Base-by-base conservation (phyloP, 371 early-diverging fungal species). In the Zychaea mexicana region DNA sequence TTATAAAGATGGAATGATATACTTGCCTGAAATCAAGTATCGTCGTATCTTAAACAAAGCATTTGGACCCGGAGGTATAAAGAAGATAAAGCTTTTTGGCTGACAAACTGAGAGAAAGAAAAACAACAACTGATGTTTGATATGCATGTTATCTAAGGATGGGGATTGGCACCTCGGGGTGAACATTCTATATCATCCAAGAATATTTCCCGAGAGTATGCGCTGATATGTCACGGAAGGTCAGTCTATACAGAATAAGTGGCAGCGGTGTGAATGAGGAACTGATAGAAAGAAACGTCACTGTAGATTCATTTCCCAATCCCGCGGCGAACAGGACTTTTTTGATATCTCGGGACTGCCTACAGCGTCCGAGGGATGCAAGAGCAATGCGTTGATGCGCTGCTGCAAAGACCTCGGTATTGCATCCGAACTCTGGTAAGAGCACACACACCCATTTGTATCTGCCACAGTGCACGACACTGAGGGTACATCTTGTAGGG, bases 341-440 rank as follows among this genome's bases (percentile, higher is more conserved):
- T 94, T 94, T 74, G 90, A 91, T 67, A 74, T 82, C 21, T 74
- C 81, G 45, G 86, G 85, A 6, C 68, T 96, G 24, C 87, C 96
- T 0, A 96, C 95, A 0, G 96, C 97, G 0, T 85, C 93, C 0
- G 98, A 98, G 80, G 97, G 96, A 4, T 90, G 90, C 71, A 96
- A 95, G 72, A 91, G 92, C 52, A 98, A 96, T 71, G 98, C 98
- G 8, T 77, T 98, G 65, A 94, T 96, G 89, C 86, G 98, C 38
- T 97, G 97, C 78, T 98, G 98, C 83, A 98, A 98, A 73, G 98
- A 98, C 79, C 76, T 98, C 49, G 98, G 98, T 32, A 82, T 96
- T 53, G 94, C 96, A 9, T 90, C 89, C 33, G 98, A 98, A 73
- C 78, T 98, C 63, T 97, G 98, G 98, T 74, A 73, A 68, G 60